phyloP scores from a whole-genome alignment of 495 filamentous ascomycete genomes.

The Polyplosphaeria fusca region DNA sequence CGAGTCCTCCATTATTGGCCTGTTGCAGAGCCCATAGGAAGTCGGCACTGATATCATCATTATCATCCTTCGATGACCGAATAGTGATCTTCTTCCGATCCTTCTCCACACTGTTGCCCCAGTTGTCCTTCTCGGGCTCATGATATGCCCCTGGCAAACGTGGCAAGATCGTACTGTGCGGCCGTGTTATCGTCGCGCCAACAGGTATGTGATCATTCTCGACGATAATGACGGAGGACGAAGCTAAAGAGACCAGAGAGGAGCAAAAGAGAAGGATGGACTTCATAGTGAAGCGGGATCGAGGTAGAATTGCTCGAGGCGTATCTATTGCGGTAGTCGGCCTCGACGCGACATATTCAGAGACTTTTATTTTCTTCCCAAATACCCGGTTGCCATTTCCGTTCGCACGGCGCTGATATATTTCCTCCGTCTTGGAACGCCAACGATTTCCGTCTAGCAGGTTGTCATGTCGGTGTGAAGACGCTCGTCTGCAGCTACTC shows the following conservation, averaged over 20 bases:
- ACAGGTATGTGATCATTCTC: slow-evolving; percentile 8
- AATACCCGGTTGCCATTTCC: background rate
- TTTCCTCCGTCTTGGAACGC: slow-evolving; percentile 19
- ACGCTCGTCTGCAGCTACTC: slow-evolving; percentile 7
- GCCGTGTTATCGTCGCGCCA: slow-evolving; percentile 11
- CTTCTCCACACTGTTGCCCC: slow-evolving; percentile 20
- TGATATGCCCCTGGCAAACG: background rate
- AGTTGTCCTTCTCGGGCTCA: slow-evolving; percentile 15
- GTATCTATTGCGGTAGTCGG: no score
- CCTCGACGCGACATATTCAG: no score
- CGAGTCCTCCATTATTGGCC: slow-evolving; percentile 67
- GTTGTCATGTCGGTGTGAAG: background rate
- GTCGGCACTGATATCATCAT: slow-evolving; percentile 22
- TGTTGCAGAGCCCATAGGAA: slow-evolving; percentile 48
- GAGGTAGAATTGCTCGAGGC: no score
- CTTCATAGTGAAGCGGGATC: slow-evolving; percentile 25
- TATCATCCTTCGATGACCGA: slow-evolving; percentile 15
- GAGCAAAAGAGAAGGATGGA: background rate
- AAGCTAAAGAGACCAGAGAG: slow-evolving; percentile 5
- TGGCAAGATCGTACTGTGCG: background rate
- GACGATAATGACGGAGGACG: background rate
- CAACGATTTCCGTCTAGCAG: background rate
- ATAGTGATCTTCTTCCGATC: slow-evolving; percentile 24
- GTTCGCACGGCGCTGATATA: background rate
- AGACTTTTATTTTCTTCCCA: background rate